Base-by-base conservation (phyloP, 2,329 filamentous ascomycete genomes). In the Phyllosticta citribraziliensis region DNA sequence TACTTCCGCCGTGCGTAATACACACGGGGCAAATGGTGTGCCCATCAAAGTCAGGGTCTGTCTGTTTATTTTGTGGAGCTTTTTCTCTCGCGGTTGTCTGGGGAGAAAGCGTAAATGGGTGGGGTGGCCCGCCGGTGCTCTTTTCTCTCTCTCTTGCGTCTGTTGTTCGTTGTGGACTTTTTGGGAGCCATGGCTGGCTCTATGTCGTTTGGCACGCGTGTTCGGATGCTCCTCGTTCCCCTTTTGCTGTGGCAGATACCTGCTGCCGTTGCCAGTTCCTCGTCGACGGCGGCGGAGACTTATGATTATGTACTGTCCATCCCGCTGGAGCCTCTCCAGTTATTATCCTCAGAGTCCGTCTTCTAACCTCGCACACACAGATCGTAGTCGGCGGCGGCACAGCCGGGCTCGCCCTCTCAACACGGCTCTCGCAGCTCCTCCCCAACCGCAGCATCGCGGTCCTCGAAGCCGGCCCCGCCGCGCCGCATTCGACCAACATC, bases 381-480 rank as follows among this genome's bases (percentile, higher is more conserved):
- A 55, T 60, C 52, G 55, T 65, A 9, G 47, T 64, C 33, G 64
- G 64, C 52, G 64, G 64, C 50, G 64, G 64, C 35, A 63, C 63
- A 5, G 63, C 64, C n/a, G 64, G 64, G 11, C 54, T 65, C 22
- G 59, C 61, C 4, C 62, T 63, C 20, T 63, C 63, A 14, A 59
- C 61, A 33, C 64, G 63, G 19, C 65, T 75, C 14, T 67, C 71
- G 27, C 65, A 69, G 27, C 65, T 67, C 27, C 67, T 69, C 57
- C 61, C 64, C 2, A 57, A 57, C 40, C 57, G 64, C 22, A 63
- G 58, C 52, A 62, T 66, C 22, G 62, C 61, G 30, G 61, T 65
- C 5, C 12, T 66, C 25, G 66, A 67, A 59, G 65, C 66, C 19
- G 66, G 55, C 17, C 64, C 62, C 59, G 53, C 66, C 3, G 70